Conservation (phyloP, 768 basidiomycete genomes). For the Lactarius pseudohatsudake region DNA sequence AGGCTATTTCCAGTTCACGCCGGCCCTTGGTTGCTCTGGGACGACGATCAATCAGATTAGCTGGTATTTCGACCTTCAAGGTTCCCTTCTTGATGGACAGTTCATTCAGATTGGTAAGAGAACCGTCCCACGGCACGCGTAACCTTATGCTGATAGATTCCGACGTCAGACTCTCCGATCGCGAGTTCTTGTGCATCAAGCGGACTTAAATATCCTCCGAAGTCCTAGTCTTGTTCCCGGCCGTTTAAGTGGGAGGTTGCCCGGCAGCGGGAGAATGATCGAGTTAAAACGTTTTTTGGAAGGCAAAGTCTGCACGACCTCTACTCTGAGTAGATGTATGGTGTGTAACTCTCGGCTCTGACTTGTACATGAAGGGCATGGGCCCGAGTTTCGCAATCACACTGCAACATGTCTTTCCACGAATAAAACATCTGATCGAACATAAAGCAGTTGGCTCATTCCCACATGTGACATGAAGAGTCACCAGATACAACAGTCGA, state of each 20-base stretch:
- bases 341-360: not conserved
- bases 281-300: not conserved
- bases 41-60: constrained; percentile 45
- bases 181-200: constrained; percentile 51
- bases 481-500: not conserved
- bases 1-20: constrained; percentile 37
- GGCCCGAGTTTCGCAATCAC: not conserved
- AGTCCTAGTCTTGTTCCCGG: constrained; percentile 39
- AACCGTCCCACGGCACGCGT: not conserved
- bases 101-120: constrained; percentile 59
- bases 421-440: not conserved
- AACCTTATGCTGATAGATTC: not conserved
- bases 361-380: not conserved
- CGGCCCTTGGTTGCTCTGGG: constrained; percentile 46
- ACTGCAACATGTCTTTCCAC: not conserved
- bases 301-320: not conserved
- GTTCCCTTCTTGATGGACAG: constrained; percentile 64
- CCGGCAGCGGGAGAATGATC: not conserved
- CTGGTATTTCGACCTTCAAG: constrained; percentile 65
- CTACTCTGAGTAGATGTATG: not conserved
- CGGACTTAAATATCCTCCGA: constrained; percentile 62
- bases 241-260: not conserved
- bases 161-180: constrained; percentile 48
- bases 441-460: not conserved
- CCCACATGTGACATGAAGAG: not conserved